These are phyloP conservation scores for Aspergillus sclerotioniger DNA, from an alignment of 495 filamentous ascomycete species.

Conservation along the genomic window DNA sequence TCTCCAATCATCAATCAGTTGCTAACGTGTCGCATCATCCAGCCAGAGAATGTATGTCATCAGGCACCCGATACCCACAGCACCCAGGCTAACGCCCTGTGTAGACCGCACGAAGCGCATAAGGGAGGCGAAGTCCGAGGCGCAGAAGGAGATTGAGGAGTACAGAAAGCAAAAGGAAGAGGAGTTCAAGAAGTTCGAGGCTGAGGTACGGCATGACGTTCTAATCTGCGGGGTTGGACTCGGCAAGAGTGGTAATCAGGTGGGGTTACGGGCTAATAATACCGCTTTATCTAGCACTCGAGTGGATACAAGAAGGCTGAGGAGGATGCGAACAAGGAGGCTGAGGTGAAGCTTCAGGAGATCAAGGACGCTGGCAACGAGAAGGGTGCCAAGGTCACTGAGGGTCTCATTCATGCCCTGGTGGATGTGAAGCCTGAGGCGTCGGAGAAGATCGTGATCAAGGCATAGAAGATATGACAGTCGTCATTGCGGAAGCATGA, in stretches of 20 bases:
- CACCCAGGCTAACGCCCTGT: constrained; percentile 30
- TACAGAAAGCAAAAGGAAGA: constrained; percentile 88
- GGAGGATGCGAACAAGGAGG: constrained; percentile 79
- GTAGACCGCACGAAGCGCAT: constrained; percentile 95
- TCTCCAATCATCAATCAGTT: constrained; percentile 7
- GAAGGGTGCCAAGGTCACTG: constrained; percentile 74
- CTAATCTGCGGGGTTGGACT: neutral
- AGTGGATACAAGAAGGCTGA: constrained; percentile 86
- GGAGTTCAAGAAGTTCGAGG: constrained; percentile 93
- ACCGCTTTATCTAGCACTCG: constrained; percentile 59
- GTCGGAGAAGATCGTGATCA: constrained; percentile 50
- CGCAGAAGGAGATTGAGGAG: constrained; percentile 96
- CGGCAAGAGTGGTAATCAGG: neutral
- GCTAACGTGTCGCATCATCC: constrained; percentile 34
- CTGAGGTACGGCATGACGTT: constrained; percentile 60
- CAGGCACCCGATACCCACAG: neutral
- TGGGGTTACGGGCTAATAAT: neutral
- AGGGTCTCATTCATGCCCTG: constrained; percentile 75
- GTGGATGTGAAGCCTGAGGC: constrained; percentile 73
- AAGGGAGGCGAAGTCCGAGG: constrained; percentile 90
- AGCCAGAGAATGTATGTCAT: constrained; percentile 71
- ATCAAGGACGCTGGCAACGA: constrained; percentile 78
- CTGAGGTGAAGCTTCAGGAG: constrained; percentile 74
- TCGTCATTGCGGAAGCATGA: constrained; percentile 19
- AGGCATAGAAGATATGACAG: constrained; percentile 32